Conservation (phyloP, 352 stramenopile genomes). For the Phytophthora meadii region DNA sequence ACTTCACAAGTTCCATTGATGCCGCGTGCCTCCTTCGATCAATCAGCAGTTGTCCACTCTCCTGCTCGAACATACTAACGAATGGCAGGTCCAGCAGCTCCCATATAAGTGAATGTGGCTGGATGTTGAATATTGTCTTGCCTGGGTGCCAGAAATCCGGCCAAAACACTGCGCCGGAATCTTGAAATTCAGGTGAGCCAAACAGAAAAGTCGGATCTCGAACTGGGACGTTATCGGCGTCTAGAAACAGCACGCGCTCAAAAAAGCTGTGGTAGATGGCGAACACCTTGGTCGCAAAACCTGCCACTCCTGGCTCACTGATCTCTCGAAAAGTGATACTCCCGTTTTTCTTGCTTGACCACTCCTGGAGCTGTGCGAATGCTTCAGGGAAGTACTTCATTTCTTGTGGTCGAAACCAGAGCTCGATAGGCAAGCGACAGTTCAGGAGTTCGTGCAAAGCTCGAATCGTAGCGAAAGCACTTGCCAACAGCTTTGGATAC, state of each 20-base stretch:
- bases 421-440: constrained; percentile 56
- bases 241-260: constrained; percentile 57
- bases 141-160: constrained; percentile 71
- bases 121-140: constrained; percentile 70
- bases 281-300: constrained; percentile 62
- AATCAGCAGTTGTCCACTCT: constrained; percentile 64
- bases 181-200: constrained; percentile 36
- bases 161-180: constrained; percentile 67
- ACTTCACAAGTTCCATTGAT: constrained; percentile 46
- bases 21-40: constrained; percentile 39
- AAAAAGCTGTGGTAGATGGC: constrained; percentile 55
- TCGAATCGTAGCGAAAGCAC: constrained; percentile 46
- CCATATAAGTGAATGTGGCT: constrained; percentile 59
- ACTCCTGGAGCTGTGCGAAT: constrained; percentile 31
- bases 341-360: constrained; percentile 26
- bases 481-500: constrained; percentile 54
- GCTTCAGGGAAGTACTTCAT: constrained; percentile 31
- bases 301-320: constrained; percentile 25
- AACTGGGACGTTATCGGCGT: constrained; percentile 62
- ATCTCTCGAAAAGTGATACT: constrained; percentile 40
- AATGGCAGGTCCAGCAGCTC: constrained; percentile 53
- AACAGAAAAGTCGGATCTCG: constrained; percentile 62
- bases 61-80: constrained; percentile 72
- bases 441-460: constrained; percentile 32
- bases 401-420: constrained; percentile 53